These are phyloP conservation scores for Cinnamomum chago DNA, from an alignment of 164 flowering plant species.

Conservation along the genomic window DNA sequence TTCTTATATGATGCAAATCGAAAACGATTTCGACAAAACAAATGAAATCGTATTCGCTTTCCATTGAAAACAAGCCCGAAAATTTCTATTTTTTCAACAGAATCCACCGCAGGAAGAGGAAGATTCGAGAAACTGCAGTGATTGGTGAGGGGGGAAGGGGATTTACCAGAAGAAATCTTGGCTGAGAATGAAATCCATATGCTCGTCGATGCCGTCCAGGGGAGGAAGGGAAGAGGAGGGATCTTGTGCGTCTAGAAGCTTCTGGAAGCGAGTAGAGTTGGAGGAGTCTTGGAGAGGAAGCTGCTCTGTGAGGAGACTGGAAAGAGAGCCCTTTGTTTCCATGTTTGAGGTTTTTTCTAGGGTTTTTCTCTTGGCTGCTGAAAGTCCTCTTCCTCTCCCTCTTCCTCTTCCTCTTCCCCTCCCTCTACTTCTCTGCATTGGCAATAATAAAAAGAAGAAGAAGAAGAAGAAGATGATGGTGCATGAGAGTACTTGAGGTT, in stretches of 20 bases:
- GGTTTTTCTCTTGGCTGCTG: neutral
- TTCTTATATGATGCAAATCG: no score
- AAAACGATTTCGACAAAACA: no score
- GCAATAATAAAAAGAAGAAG: neutral
- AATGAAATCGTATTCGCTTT: no score
- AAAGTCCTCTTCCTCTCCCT: neutral
- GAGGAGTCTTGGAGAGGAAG: slow-evolving; percentile 13
- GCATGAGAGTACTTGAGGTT: no score
- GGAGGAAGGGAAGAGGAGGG: slow-evolving; percentile 5
- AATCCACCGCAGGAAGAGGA: no score
- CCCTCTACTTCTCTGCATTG: slow-evolving; percentile 7
- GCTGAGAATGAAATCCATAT: slow-evolving; percentile 76
- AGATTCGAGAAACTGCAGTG: neutral
- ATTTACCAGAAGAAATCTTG: slow-evolving; percentile 92
- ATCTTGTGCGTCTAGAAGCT: slow-evolving; percentile 28
- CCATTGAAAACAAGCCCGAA: no score
- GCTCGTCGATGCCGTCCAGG: slow-evolving; percentile 17
- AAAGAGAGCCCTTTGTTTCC: slow-evolving; percentile 36
- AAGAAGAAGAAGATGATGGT: neutral
- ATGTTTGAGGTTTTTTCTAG: neutral
- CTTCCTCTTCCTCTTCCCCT: slow-evolving; percentile 1
- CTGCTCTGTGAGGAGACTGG: slow-evolving; percentile 15
- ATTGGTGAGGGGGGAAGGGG: neutral
- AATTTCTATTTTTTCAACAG: no score
- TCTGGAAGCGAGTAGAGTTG: slow-evolving; percentile 30